These are phyloP conservation scores for Pleurotus ostreatus DNA, from an alignment of 768 basidiomycete species.

Conservation along the genomic window DNA sequence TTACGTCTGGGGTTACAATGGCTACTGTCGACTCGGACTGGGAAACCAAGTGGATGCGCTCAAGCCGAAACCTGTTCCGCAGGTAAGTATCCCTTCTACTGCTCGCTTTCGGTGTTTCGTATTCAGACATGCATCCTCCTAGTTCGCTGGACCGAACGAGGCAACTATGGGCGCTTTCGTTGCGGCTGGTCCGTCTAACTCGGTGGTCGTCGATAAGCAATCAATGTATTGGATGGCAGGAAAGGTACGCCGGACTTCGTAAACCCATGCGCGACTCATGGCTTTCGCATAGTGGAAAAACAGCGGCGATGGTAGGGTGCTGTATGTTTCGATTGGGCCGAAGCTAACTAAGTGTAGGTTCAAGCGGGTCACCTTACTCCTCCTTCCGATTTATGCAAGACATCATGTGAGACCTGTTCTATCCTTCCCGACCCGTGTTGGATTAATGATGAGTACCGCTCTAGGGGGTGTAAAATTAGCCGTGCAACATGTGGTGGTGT, in stretches of 20 bases:
- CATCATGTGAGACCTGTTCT: slow-evolving; percentile 55
- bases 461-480: slow-evolving; percentile 75
- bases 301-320: slow-evolving; percentile 76
- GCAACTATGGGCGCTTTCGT: slow-evolving; percentile 60
- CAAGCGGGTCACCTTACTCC: slow-evolving; percentile 86
- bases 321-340: not conserved
- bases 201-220: slow-evolving; percentile 80
- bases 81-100: slow-evolving; percentile 35
- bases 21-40: slow-evolving; percentile 87
- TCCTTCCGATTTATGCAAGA: slow-evolving; percentile 86
- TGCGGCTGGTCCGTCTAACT: slow-evolving; percentile 77
- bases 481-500: slow-evolving; percentile 78
- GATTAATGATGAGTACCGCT: not conserved
- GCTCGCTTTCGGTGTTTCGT: not conserved
- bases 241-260: slow-evolving; percentile 39
- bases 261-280: not conserved
- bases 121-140: not conserved
- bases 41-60: slow-evolving; percentile 82
- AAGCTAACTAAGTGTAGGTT: slow-evolving; percentile 42
- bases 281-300: slow-evolving; percentile 75
- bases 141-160: slow-evolving; percentile 76
- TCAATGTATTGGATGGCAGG: slow-evolving; percentile 88
- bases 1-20: slow-evolving; percentile 87
- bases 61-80: slow-evolving; percentile 79
- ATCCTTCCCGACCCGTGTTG: not conserved